Percentiles rank a stretch among this genome's conserved stretches.
phyloP scores from a whole-genome alignment of 208 protist species.

The Trypanosoma cruzi region DNA sequence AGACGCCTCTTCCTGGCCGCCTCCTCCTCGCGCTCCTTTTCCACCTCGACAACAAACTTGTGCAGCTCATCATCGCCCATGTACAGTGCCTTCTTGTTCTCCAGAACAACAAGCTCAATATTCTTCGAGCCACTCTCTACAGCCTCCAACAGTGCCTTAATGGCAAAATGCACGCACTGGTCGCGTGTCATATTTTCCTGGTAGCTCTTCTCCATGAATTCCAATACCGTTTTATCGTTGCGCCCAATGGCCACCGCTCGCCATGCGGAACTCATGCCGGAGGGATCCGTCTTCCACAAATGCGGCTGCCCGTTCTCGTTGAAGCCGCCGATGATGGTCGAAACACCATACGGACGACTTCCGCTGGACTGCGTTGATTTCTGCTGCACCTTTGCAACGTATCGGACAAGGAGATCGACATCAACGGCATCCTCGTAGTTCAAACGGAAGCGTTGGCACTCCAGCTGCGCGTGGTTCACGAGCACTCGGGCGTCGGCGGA shows the following conservation, averaged over 20 bases:
- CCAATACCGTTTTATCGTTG: constrained; percentile 97
- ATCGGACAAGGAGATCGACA: constrained; percentile 98
- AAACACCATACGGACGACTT: constrained; percentile 99
- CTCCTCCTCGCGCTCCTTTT: constrained; percentile 91
- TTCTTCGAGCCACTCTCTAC: constrained; percentile 93
- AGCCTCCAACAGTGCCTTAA: constrained; percentile 98
- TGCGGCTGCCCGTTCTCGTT: constrained; percentile 96
- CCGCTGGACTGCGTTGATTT: constrained; percentile 98
- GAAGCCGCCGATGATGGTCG: constrained; percentile 99
- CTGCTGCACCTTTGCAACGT: constrained; percentile 98
- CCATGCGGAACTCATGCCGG: constrained; percentile 87
- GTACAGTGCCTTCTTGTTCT: constrained; percentile 64
- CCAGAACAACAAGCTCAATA: constrained; percentile 87
- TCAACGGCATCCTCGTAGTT: constrained; percentile 98
- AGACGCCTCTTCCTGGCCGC: constrained; percentile 74
- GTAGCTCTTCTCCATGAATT: constrained; percentile 99
- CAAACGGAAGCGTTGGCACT: constrained; percentile 99
- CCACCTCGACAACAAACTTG: constrained; percentile 77
- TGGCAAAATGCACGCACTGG: constrained; percentile 96
- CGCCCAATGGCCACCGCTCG: constrained; percentile 88
- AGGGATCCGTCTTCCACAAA: constrained; percentile 90
- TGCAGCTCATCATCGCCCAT: constrained; percentile 81
- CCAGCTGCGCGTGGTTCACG: constrained; percentile 97
- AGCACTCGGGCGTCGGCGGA: constrained; percentile 99
- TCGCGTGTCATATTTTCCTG: constrained; percentile 90